These are phyloP conservation scores for Cystobasidium tubakii DNA, from an alignment of 768 basidiomycete genomes.

Conservation along the genomic window DNA sequence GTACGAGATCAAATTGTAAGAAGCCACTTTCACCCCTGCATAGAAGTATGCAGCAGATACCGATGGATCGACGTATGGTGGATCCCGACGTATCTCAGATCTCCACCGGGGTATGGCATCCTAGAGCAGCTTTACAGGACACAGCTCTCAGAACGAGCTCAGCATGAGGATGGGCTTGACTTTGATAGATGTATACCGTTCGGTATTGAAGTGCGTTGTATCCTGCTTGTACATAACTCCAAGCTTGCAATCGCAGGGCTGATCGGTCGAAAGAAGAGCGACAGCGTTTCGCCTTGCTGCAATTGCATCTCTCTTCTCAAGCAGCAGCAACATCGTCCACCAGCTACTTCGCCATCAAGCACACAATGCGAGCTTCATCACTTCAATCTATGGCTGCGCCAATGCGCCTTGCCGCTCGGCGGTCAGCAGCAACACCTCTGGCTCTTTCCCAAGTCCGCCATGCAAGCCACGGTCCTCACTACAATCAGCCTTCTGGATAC, in stretches of 20 bases:
- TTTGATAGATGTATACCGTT: too few relatives aligned
- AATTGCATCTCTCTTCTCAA: neutral
- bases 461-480: slow-evolving; percentile 22
- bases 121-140: too few relatives aligned
- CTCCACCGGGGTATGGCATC: too few relatives aligned
- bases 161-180: too few relatives aligned
- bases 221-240: too few relatives aligned
- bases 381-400: neutral
- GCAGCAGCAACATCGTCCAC: neutral
- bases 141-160: too few relatives aligned
- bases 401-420: slow-evolving; percentile 5
- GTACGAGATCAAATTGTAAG: too few relatives aligned
- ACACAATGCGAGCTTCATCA: neutral
- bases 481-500: slow-evolving; percentile 24
- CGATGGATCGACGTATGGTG: too few relatives aligned
- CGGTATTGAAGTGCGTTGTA: too few relatives aligned
- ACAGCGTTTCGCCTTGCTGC: neutral
- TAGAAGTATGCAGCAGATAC: too few relatives aligned
- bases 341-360: neutral
- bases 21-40: too few relatives aligned
- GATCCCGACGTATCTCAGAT: too few relatives aligned
- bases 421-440: neutral
- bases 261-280: neutral
- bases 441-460: slow-evolving; percentile 15
- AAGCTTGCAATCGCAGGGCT: neutral